These are phyloP conservation scores for Strobilomyces echinocephalus DNA, from an alignment of 768 basidiomycete species.

Conservation along the genomic window DNA sequence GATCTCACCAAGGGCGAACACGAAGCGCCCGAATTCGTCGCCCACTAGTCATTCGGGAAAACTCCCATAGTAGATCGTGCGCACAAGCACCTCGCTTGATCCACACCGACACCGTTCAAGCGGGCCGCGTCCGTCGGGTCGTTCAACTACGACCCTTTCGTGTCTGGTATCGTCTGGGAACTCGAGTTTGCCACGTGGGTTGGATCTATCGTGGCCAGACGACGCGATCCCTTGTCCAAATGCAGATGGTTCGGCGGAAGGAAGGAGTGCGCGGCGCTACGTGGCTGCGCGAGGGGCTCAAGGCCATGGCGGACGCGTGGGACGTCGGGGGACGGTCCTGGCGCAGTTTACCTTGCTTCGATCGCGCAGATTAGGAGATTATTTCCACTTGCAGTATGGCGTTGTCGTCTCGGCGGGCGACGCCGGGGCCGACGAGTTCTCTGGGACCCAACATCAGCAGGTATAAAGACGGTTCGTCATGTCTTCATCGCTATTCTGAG, in stretches of 20 bases:
- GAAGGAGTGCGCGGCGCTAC: slow-evolving; percentile 27
- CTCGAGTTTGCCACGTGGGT: slow-evolving; percentile 43
- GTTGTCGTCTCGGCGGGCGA: not conserved
- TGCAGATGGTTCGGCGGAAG: slow-evolving; percentile 17
- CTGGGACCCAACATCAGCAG: slow-evolving; percentile 19
- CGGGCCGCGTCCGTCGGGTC: slow-evolving; percentile 49
- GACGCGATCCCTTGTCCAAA: not conserved
- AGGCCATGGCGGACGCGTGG: slow-evolving; percentile 30
- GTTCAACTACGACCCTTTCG: slow-evolving; percentile 47
- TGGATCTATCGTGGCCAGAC: too few relatives aligned
- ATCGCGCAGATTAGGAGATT: too few relatives aligned
- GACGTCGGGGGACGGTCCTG: slow-evolving; percentile 34
- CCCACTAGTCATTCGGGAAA: slow-evolving; percentile 54
- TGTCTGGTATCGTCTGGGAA: slow-evolving; percentile 39
- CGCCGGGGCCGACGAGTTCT: slow-evolving; percentile 11
- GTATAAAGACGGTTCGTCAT: not conserved
- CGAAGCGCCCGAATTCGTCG: slow-evolving; percentile 42
- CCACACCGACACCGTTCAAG: slow-evolving; percentile 43
- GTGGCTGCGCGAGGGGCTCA: slow-evolving; percentile 27
- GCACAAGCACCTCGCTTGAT: slow-evolving; percentile 18
- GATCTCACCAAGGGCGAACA: slow-evolving; percentile 41
- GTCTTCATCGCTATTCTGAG: not conserved
- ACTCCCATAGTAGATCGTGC: slow-evolving; percentile 36
- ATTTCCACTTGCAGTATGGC: slow-evolving; percentile 19
- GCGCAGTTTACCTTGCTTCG: not conserved